Evolutionary conservation across 192 early-diverging fungal species (phyloP).

Genomic region (Entomortierella lignicola): DNA sequence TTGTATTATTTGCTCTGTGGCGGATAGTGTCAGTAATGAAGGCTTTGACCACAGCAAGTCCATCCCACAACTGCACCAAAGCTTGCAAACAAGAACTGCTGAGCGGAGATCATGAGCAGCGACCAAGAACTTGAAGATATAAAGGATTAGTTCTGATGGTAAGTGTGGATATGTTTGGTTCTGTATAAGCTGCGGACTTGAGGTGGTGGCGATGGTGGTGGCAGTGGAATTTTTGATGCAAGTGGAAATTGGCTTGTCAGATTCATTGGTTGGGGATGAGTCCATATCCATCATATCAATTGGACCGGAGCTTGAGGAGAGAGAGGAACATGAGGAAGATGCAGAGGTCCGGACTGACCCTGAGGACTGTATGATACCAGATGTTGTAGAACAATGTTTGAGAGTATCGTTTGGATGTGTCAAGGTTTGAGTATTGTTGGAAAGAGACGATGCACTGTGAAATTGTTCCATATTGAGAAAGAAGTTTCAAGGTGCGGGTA

Average conservation of each 20-base stretch:
- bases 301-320: background rate
- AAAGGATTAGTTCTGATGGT: slow-evolving; percentile 64
- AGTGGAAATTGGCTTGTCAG: background rate
- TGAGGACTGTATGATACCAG: background rate
- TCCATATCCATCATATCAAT: background rate
- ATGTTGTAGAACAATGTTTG: background rate
- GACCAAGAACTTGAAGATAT: slow-evolving; percentile 60
- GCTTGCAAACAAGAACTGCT: slow-evolving; percentile 62
- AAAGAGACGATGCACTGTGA: background rate
- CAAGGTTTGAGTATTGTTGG: background rate
- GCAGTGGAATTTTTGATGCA: background rate
- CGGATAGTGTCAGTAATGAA: background rate
- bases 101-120: slow-evolving; percentile 57
- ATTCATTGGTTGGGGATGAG: background rate
- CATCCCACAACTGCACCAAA: slow-evolving; percentile 54
- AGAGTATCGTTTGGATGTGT: background rate
- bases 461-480: background rate
- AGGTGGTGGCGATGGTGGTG: background rate
- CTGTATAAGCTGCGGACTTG: background rate
- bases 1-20: slow-evolving; percentile 25
- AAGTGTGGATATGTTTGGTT: slow-evolving; percentile 32
- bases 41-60: slow-evolving; percentile 40
- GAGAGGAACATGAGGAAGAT: background rate
- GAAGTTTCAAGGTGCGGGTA: no score
- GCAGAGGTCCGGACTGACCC: background rate